These are phyloP conservation scores for Adansonia grandidieri DNA, from an alignment of 441 rosid species.

Conservation along the genomic window DNA sequence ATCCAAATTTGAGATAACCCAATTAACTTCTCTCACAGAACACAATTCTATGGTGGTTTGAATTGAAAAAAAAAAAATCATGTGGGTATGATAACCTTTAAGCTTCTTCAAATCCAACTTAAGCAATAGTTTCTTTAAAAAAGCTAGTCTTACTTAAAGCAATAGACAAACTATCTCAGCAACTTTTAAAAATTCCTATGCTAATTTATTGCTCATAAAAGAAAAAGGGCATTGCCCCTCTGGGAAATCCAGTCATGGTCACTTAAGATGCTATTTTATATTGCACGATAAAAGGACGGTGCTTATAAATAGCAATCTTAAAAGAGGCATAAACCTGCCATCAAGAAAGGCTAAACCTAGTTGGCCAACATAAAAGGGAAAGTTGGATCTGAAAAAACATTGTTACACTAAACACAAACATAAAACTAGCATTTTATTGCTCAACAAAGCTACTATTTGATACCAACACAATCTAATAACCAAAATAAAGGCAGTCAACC, in stretches of 20 bases:
- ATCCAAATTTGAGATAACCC: constrained; percentile 5
- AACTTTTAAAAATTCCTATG: background rate
- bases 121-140: background rate
- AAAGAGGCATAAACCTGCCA: background rate
- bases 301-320: background rate
- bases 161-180: background rate
- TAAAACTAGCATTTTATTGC: background rate
- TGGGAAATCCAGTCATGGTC: background rate
- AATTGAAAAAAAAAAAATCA: background rate
- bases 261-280: background rate
- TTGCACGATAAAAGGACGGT: background rate
- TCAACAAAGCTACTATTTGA: background rate
- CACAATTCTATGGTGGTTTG: background rate
- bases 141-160: background rate
- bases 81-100: background rate
- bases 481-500: background rate
- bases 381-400: background rate
- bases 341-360: background rate
- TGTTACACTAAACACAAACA: background rate
- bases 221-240: background rate
- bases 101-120: background rate
- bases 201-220: background rate
- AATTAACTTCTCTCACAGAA: constrained; percentile 8
- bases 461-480: background rate
- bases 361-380: background rate